Evolutionary conservation across 768 basidiomycete species (phyloP).

Genomic region (Suillus hirtellus): DNA sequence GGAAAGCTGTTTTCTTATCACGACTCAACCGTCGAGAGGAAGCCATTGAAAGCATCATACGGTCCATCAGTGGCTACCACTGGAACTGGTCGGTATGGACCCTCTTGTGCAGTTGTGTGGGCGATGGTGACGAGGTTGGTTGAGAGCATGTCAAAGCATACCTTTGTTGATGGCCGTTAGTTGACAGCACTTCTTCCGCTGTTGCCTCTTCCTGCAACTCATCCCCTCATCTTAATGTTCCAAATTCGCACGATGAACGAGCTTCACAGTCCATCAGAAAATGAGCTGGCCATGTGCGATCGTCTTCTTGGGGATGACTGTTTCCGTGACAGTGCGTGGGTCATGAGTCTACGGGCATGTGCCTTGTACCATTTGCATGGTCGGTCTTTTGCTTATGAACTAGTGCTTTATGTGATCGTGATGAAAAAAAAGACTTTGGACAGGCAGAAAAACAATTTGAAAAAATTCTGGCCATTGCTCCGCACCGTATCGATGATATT

Average conservation of each 20-base stretch:
- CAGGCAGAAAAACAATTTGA: conserved; percentile 86
- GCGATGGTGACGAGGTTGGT: conserved; percentile 82
- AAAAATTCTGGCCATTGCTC: conserved; percentile 75
- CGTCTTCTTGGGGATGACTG: conserved; percentile 66
- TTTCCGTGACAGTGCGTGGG: conserved; percentile 82
- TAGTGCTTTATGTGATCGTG: conserved; percentile 9
- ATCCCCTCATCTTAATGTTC: conserved; percentile 68
- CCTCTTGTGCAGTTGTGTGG: conserved; percentile 74
- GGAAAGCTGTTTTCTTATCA: conserved; percentile 81
- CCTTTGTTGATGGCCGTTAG: conserved; percentile 25
- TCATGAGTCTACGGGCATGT: conserved; percentile 84
- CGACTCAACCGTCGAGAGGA: conserved; percentile 79
- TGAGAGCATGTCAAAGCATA: conserved; percentile 1
- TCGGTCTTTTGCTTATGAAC: conserved; percentile 28
- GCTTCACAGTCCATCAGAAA: conserved; percentile 85
- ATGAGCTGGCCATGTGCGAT: conserved; percentile 80
- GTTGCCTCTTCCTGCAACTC: conserved; percentile 49
- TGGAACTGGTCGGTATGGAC: conserved; percentile 98
- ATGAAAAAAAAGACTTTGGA: conserved; percentile 66
- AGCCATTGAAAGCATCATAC: conserved; percentile 78
- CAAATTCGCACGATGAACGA: conserved; percentile 89
- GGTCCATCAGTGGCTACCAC: conserved; percentile 74
- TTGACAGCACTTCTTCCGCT: conserved; percentile 45
- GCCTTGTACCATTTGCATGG: conserved; percentile 91
- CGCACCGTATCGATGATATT: conserved; percentile 89